Evolutionary conservation across 2,329 filamentous ascomycete species (phyloP), one percentile per base, ranked within the genome.

Genomic region (Fusarium cicatricum): DNA sequence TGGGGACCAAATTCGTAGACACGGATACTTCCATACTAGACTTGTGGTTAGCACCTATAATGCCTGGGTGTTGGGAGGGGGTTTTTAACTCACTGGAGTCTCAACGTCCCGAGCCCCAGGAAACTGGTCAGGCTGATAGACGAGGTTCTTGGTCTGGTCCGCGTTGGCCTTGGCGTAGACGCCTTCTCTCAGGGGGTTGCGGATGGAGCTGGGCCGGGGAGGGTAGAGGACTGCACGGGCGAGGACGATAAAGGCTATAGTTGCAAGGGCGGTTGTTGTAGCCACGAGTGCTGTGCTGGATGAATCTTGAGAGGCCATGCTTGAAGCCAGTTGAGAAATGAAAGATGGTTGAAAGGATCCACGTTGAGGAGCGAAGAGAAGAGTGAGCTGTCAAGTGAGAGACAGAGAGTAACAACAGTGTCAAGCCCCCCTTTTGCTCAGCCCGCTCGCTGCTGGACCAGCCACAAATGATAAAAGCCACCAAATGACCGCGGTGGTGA

Each of bases 1-100:
- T 86, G 82, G 1, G 91, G 89, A 1, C 92, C 92, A 76, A 89
- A 96, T 77, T 96, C 92, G 71, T 95, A 95, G 17, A 91, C 88
- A 32, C 90, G 81, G 49, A 92, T 87, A 29, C 80, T 86, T 43
- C 92, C 91, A 71, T 91, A 93, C 69, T 84, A 37, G 9, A 15
- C n/a, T 11, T 5, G 8, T 7, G 21, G 33, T 64, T 29, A 62
- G 50, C 17, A 42, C 14, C 12, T 12, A 15, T 32, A 32, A 14
- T 32, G 12, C 8, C 29, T 7, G 8, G 12, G 29, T 4, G 14
- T 14, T 14, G 3, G 29, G 11, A 11, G 15, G 5, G 12, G 40
- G n/a, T n/a, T n/a, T 21, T 43, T 17, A 11, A 71, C 78, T 65
- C 66, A 85, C 82, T 4, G 88, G 89, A 4, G 88, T 90, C 4